phyloP scores from a whole-genome alignment of 495 filamentous ascomycete species.

The Neurospora sp. region DNA sequence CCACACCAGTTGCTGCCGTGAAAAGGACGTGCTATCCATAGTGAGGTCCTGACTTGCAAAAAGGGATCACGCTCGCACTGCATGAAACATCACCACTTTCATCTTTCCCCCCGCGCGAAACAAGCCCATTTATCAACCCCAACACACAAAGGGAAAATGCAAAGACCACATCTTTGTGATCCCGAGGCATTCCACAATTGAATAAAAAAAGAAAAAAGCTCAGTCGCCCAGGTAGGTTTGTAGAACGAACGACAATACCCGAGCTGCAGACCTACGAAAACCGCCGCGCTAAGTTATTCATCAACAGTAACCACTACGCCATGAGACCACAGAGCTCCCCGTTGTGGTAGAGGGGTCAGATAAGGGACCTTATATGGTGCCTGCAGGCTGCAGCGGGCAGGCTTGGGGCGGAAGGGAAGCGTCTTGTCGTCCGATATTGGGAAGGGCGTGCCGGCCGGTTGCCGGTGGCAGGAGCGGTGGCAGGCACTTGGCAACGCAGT shows the following conservation, averaged over 20 bases:
- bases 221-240: no score
- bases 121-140: not conserved
- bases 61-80: not conserved
- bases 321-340: not conserved
- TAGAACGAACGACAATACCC: not conserved
- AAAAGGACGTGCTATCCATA: not conserved
- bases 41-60: not conserved
- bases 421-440: not conserved
- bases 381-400: not conserved
- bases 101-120: not conserved
- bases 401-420: no score
- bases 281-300: no score
- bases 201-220: not conserved
- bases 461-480: not conserved
- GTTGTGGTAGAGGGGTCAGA: not conserved
- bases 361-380: not conserved
- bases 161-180: not conserved
- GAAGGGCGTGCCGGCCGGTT: not conserved
- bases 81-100: not conserved
- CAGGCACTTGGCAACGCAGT: not conserved
- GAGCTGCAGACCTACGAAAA: not conserved
- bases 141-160: not conserved
- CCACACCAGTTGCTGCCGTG: not conserved
- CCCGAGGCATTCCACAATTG: not conserved
- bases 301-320: not conserved